A percentile compares a stretch with the other conserved stretches of the same genome.
phyloP scores from a whole-genome alignment of 2,329 filamentous ascomycete species.

The Calonectria pauciramosa region DNA sequence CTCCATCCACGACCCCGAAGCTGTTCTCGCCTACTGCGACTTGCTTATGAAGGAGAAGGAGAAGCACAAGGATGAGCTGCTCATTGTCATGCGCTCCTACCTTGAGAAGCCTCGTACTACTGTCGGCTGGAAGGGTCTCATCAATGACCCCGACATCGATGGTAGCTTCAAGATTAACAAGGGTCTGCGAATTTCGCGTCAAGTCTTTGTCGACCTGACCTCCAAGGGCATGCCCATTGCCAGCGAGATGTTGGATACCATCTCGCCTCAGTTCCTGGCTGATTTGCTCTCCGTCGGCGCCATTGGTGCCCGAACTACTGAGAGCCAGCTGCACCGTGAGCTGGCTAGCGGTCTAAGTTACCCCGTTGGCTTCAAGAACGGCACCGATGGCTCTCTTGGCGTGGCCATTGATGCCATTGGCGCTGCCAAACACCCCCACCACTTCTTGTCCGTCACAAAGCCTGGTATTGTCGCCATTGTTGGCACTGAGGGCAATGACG shows the following conservation, averaged over 20 bases:
- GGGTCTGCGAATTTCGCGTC: constrained; percentile 85
- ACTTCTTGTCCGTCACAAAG: constrained; percentile 98
- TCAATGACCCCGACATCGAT: constrained; percentile 98
- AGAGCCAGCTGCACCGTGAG: constrained; percentile 95
- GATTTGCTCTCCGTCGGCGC: constrained; percentile 93
- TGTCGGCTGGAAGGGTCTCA: constrained; percentile 98
- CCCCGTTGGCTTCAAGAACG: constrained; percentile 99
- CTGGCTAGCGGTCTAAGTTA: constrained; percentile 94
- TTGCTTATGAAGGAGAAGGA: constrained; percentile 84
- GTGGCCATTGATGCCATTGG: constrained; percentile 97
- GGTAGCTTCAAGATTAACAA: constrained; percentile 99
- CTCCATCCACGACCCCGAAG: constrained; percentile 94
- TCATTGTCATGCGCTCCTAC: constrained; percentile 98
- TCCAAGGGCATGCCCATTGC: constrained; percentile 95
- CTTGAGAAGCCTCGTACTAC: constrained; percentile 98
- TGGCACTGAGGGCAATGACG: constrained; percentile 93
- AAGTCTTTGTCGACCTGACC: constrained; percentile 95
- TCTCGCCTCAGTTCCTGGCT: constrained; percentile 95
- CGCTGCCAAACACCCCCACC: constrained; percentile 90
- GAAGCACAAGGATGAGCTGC: constrained; percentile 89
- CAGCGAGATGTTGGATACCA: constrained; percentile 98
- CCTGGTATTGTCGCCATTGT: constrained; percentile 95
- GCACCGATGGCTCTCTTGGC: constrained; percentile 89
- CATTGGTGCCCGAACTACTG: constrained; percentile 95
- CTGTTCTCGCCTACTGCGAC: constrained; percentile 94